Conservation (phyloP, 1,284 basidiomycete genomes). For the Omphalotus olearius region DNA sequence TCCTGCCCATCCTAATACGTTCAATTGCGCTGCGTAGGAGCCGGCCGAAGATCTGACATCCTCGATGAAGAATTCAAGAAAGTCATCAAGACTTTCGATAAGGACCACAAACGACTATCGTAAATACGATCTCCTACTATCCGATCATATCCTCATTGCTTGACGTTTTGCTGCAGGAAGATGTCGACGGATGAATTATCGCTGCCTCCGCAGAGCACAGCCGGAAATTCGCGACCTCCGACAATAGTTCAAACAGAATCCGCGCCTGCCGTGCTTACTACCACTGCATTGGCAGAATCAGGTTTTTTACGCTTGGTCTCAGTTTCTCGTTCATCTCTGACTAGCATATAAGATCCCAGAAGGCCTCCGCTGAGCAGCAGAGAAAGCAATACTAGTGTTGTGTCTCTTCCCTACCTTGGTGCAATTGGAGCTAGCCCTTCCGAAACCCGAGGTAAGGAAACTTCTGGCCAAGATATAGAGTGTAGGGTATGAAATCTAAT, state of each 20-base stretch:
- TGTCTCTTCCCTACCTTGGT: conserved; percentile 38
- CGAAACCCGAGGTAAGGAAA: conserved; percentile 35
- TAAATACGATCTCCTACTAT: background rate
- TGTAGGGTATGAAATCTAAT: background rate
- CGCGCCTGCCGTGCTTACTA: conserved; percentile 8
- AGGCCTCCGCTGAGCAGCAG: conserved; percentile 4
- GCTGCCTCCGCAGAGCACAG: too few species aligned
- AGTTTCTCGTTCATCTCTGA: background rate
- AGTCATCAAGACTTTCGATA: conserved; percentile 34
- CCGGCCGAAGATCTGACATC: conserved; percentile 17
- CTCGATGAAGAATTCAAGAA: conserved; percentile 39
- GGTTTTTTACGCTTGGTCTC: background rate
- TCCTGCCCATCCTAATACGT: background rate
- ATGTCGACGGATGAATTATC: too few species aligned
- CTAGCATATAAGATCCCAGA: background rate
- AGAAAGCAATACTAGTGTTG: conserved; percentile 30
- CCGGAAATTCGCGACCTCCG: background rate
- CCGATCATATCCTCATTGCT: too few species aligned
- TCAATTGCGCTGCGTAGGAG: conserved; percentile 1
- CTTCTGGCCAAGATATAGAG: conserved; percentile 4
- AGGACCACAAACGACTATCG: conserved; percentile 23
- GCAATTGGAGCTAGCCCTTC: conserved; percentile 38
- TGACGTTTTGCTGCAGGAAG: too few species aligned
- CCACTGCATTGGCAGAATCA: background rate
- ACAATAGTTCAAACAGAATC: conserved; percentile 3